A percentile compares a stretch with the other conserved stretches of the same genome.
These are phyloP conservation scores for Diaporthe citriasiana DNA, from an alignment of 2,329 filamentous ascomycete genomes.

Conservation along the genomic window DNA sequence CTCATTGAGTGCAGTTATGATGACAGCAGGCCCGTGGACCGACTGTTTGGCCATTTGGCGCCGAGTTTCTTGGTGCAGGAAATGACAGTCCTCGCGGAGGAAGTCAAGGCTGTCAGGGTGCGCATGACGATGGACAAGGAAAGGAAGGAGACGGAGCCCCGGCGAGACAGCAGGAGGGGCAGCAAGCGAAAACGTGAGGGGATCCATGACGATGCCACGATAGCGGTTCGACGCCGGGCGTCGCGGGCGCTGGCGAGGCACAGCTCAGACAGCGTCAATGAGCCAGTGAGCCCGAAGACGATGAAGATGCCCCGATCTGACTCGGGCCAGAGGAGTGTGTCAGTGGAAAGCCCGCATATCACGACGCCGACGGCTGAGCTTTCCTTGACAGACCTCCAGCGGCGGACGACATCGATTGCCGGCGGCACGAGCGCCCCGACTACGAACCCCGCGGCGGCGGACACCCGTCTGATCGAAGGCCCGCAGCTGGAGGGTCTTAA, in stretches of 20 bases:
- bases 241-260: conserved; percentile 47
- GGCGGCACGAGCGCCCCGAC: conserved; percentile 19
- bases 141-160: conserved; percentile 34
- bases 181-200: conserved; percentile 76
- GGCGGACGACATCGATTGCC: conserved; percentile 33
- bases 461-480: conserved; percentile 39
- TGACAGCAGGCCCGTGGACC: conserved; percentile 81
- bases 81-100: conserved; percentile 77
- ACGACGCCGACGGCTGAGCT: conserved; percentile 64
- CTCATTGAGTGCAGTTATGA: conserved; percentile 98
- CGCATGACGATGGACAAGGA: conserved; percentile 46
- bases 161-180: conserved; percentile 51
- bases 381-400: conserved; percentile 44
- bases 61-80: conserved; percentile 87
- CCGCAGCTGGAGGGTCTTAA: conserved; percentile 78
- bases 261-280: conserved; percentile 45
- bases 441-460: conserved; percentile 41
- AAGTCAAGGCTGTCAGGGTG: conserved; percentile 72
- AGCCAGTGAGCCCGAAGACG: conserved; percentile 68
- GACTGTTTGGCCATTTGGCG: conserved; percentile 90
- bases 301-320: conserved; percentile 48
- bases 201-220: conserved; percentile 50
- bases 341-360: conserved; percentile 58
- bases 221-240: conserved; percentile 43
- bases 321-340: conserved; percentile 30